These are phyloP conservation scores for Teratosphaeria gauchensis DNA, from an alignment of 2,329 filamentous ascomycete genomes.

Conservation along the genomic window DNA sequence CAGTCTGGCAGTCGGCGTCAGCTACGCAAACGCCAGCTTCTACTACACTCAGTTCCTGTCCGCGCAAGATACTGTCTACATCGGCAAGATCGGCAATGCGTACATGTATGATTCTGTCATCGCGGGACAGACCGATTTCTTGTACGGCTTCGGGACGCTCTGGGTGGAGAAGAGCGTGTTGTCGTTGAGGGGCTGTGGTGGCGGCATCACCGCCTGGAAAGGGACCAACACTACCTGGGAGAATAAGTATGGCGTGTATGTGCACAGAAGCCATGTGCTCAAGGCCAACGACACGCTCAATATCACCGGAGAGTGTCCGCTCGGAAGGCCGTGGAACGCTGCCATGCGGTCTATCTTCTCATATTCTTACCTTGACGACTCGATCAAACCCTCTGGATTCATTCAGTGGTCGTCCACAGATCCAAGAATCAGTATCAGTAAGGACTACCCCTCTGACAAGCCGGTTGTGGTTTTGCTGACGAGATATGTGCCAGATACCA, in stretches of 20 bases:
- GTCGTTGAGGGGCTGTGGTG: constrained; percentile 50
- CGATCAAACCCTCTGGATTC: constrained; percentile 46
- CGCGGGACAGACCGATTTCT: constrained; percentile 58
- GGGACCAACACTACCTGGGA: constrained; percentile 54
- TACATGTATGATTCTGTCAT: constrained; percentile 54
- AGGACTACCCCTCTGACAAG: background rate
- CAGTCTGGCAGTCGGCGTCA: constrained; percentile 50
- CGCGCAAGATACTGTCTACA: constrained; percentile 60
- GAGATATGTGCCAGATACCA: constrained; percentile 28
- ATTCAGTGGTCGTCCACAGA: constrained; percentile 41
- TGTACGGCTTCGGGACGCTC: constrained; percentile 47
- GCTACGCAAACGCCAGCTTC: constrained; percentile 56
- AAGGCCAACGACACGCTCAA: constrained; percentile 44
- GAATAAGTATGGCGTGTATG: constrained; percentile 60
- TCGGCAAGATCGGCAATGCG: constrained; percentile 57
- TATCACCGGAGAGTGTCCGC: constrained; percentile 41
- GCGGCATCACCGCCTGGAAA: constrained; percentile 62
- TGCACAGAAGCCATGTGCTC: constrained; percentile 45
- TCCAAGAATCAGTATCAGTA: constrained; percentile 28
- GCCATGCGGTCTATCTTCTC: constrained; percentile 50
- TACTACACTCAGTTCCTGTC: constrained; percentile 58
- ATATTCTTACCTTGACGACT: constrained; percentile 45
- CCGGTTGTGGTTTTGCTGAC: constrained; percentile 1
- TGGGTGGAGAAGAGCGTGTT: constrained; percentile 49
- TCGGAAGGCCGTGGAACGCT: constrained; percentile 55